phyloP scores from a whole-genome alignment of 106 monocot species.

The Allium sativum region DNA sequence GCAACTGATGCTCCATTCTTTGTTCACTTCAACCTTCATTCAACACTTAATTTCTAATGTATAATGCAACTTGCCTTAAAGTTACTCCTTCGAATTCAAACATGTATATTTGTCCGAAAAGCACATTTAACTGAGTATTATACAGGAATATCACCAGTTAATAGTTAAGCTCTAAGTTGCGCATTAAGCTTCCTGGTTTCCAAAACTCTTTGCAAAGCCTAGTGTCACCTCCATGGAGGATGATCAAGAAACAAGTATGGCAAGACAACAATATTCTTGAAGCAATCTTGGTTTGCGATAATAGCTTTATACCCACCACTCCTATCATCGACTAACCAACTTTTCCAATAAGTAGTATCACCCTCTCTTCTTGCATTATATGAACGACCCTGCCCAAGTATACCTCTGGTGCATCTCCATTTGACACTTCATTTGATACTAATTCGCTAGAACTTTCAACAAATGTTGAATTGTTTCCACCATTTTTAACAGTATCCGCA shows the following conservation, averaged over 20 bases:
- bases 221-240: conserved; percentile 91
- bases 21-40: no score
- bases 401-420: conserved; percentile 51
- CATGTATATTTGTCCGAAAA: not conserved
- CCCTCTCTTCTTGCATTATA: conserved; percentile 48
- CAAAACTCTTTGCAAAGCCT: conserved; percentile 66
- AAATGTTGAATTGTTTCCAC: not conserved
- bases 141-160: conserved; percentile 2
- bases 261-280: conserved; percentile 63
- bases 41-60: no score
- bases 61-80: no score
- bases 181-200: conserved; percentile 23
- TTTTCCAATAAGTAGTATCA: conserved; percentile 54
- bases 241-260: conserved; percentile 99
- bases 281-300: conserved; percentile 57
- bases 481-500: conserved; percentile 9
- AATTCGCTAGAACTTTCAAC: conserved; percentile 10
- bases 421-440: conserved; percentile 10
- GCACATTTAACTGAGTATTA: not conserved
- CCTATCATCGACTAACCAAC: conserved; percentile 28
- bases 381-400: conserved; percentile 81
- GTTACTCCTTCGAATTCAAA: not conserved
- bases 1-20: no score
- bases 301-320: conserved; percentile 47
- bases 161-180: conserved; percentile 6